Evolutionary conservation across 1,284 basidiomycete genomes (phyloP), one percentile per base, ranked within the genome.

Genomic region (Sanguinoderma infundibulare): DNA sequence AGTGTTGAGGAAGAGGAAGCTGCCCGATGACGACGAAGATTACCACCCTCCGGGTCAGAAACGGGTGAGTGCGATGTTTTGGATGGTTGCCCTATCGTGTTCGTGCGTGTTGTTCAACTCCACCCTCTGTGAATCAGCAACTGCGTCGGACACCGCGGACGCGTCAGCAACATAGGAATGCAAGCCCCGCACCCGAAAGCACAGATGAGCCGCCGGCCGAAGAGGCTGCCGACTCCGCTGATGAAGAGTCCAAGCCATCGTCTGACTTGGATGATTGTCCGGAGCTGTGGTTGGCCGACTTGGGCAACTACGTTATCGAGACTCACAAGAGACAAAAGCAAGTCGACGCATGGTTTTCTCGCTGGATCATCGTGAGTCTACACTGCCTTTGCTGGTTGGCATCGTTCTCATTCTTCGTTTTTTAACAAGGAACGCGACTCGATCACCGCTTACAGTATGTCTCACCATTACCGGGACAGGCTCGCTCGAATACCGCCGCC

Each of bases 221-320:
- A 5, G 76, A 79, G 14, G 70, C 54, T 17, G 68, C 70, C 55
- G 77, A 76, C 63, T 76, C 72, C 24, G 75, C 77, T 4, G 83
- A 88, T 57, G 83, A 86, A 52, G 81, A 82, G 20, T 57, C 66
- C 30, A 79, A 77, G 46, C 75, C 76, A 6, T 90, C 90, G 22
- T 91, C 91, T 24, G 91, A 93, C 78, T 75, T 93, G 57, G 90
- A 90, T 36, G 91, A 92, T 63, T 91, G 86, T 66, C 83, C 84
- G 66, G 91, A 92, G 62, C 71, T 93, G 9, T 93, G 91, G 91
- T 76, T 80, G 54, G 79, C 78, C 34, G 90, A 90, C 67, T 78
- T 92, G 15, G 80, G 82, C 54, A 83, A 84, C 59, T 93, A 93
- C 69, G 79, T 85, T 56, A 70, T 87, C 35, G 87, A 91, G 70